Evolutionary conservation across 2,329 filamentous ascomycete species (phyloP).

Genomic region (Phaeophleospora eucalypticola): DNA sequence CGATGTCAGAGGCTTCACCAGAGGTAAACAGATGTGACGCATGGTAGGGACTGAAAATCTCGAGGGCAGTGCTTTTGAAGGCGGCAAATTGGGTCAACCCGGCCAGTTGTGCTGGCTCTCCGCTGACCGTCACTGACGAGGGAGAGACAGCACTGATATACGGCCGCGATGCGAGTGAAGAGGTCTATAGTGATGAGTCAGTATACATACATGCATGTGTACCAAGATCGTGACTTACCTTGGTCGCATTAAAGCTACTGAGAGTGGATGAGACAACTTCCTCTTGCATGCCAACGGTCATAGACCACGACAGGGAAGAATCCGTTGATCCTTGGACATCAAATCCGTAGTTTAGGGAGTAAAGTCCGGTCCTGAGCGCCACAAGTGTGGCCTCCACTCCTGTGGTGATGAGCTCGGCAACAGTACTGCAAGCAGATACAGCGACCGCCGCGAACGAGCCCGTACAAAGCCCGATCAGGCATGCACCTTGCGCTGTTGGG

Average conservation of each 20-base stretch:
- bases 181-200: too few relatives aligned
- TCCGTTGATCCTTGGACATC: too few relatives aligned
- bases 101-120: neutral
- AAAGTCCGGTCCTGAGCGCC: slow-evolving; percentile 44
- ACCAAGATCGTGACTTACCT: too few relatives aligned
- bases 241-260: too few relatives aligned
- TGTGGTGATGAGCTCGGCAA: slow-evolving; percentile 16
- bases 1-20: neutral
- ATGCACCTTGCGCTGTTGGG: too few relatives aligned
- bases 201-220: too few relatives aligned
- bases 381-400: slow-evolving; percentile 34
- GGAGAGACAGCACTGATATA: slow-evolving; percentile 4
- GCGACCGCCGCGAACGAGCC: slow-evolving; percentile 23
- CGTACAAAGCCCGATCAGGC: slow-evolving; percentile 20
- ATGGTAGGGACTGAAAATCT: neutral
- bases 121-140: slow-evolving; percentile 5
- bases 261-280: too few relatives aligned
- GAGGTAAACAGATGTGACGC: neutral
- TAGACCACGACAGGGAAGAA: too few relatives aligned
- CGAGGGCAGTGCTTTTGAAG: neutral
- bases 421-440: slow-evolving; percentile 15
- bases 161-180: too few relatives aligned
- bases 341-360: too few relatives aligned
- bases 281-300: too few relatives aligned
- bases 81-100: neutral